Evolutionary conservation across 148 eudicot species (phyloP), one percentile per base, ranked within the genome.

Genomic region (Nepenthes gracilis): DNA sequence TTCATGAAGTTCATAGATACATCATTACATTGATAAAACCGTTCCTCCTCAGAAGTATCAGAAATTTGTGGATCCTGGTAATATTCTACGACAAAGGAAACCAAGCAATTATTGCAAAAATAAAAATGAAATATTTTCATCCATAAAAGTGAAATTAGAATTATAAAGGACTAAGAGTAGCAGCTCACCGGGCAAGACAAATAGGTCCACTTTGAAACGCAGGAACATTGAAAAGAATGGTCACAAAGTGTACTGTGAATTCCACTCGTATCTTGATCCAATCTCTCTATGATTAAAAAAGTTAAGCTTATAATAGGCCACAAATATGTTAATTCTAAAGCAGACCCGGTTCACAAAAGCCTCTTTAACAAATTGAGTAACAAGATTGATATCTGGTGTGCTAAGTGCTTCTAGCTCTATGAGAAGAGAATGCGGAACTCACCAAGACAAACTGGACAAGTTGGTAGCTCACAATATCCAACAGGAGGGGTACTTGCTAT

Each of bases 381-480:
- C 23, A 23, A 23, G 23, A 23, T 23, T 23, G 23, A 23, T 23
- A 23, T 23, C 23, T 23, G 23, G 23, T 23, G 23, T 23, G 23
- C 23, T 23, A 23, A 23, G 23, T 23, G 23, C 23, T 23, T 23
- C 23, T 23, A 23, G 23, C 23, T 0, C 23, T 23, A 23, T 23
- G 23, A 12, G 35, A 53, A 56, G 8, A 33, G 34, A 33, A 35
- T 40, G 43, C 15, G 55, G 23, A 52, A 80, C 84, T 61, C 36
- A 93, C 98, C 98, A 43, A 93, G 80, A 78, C 98, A 93, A 74
- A 93, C 78, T 7, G 98, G 98, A 69, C 98, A 93, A 36, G 91
- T 86, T 23, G 96, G 98, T 71, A 93, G 72, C 74, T 85, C 95
- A 2, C 80, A 66, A 47, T 72, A 84, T 43, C 83, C 95, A 2